Conservation (phyloP, 495 filamentous ascomycete genomes). For the Lineolata rhizophorae region DNA sequence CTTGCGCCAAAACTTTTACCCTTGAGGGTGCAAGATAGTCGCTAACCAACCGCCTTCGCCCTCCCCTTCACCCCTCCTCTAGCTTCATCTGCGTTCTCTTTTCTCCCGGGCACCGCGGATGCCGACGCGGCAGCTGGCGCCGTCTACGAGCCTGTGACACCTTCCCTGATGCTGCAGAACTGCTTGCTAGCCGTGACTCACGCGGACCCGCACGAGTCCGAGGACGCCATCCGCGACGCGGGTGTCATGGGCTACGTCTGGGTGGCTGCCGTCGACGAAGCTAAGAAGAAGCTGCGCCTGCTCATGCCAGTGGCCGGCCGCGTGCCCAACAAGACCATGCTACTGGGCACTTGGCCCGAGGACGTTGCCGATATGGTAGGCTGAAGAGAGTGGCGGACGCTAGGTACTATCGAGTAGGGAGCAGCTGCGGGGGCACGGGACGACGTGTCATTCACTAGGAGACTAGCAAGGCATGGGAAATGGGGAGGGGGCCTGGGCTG, state of each 20-base stretch:
- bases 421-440: too few species aligned
- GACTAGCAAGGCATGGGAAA: too few species aligned
- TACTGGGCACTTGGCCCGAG: slow-evolving; percentile 26
- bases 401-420: too few species aligned
- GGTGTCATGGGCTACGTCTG: slow-evolving; percentile 86
- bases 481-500: too few species aligned
- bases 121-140: slow-evolving; percentile 18
- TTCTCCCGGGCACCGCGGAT: slow-evolving; percentile 13
- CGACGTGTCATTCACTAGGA: too few species aligned
- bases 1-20: too few species aligned
- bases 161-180: slow-evolving; percentile 36
- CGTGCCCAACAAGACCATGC: slow-evolving; percentile 51
- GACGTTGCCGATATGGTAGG: slow-evolving; percentile 17
- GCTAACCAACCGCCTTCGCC: slow-evolving; percentile 2
- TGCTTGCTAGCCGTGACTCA: slow-evolving; percentile 65
- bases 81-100: slow-evolving; percentile 22
- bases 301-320: slow-evolving; percentile 63
- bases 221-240: slow-evolving; percentile 56
- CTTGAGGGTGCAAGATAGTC: too few species aligned
- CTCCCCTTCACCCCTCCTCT: slow-evolving; percentile 12
- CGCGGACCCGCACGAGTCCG: slow-evolving; percentile 37
- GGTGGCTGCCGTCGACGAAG: slow-evolving; percentile 71
- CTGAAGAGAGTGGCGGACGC: too few species aligned
- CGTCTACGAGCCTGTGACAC: slow-evolving; percentile 36
- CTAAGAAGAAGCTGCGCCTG: slow-evolving; percentile 58